A percentile compares a stretch with the other conserved stretches of the same genome.
Conservation (phyloP, 345 rosid genomes). For the Arabis alpina region DNA sequence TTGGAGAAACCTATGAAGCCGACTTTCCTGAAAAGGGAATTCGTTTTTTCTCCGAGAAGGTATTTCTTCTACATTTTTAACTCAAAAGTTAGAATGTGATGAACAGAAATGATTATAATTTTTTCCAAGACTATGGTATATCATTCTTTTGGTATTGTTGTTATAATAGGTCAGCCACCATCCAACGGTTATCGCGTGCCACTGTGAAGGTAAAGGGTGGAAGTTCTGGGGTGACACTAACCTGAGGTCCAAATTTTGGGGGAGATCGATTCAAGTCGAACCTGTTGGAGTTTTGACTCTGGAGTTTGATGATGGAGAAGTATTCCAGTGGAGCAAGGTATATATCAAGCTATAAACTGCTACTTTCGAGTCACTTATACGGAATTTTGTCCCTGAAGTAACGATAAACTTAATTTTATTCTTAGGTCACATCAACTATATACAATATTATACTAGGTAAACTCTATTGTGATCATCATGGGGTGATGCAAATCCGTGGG, state of each 20-base stretch:
- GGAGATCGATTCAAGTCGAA: constrained; percentile 95
- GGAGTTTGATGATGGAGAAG: constrained; percentile 97
- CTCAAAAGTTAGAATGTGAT: constrained; percentile 10
- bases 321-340: constrained; percentile 98
- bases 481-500: constrained; percentile 82
- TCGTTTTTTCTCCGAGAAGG: constrained; percentile 98
- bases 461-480: constrained; percentile 92
- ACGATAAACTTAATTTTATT: constrained; percentile 31
- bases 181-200: constrained; percentile 96
- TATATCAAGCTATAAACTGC: not conserved
- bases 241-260: constrained; percentile 95
- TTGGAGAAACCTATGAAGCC: constrained; percentile 98
- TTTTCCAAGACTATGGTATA: not conserved
- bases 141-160: constrained; percentile 26
- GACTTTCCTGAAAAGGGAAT: constrained; percentile 90
- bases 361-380: not conserved
- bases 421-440: constrained; percentile 87
- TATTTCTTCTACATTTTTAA: constrained; percentile 36
- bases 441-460: constrained; percentile 94
- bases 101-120: constrained; percentile 1
- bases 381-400: constrained; percentile 27
- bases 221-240: constrained; percentile 97
- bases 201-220: constrained; percentile 98
- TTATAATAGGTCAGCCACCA: constrained; percentile 92
- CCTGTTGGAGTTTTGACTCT: constrained; percentile 86